Conservation (phyloP, 768 basidiomycete species). For the Leccinum incarnatum region DNA sequence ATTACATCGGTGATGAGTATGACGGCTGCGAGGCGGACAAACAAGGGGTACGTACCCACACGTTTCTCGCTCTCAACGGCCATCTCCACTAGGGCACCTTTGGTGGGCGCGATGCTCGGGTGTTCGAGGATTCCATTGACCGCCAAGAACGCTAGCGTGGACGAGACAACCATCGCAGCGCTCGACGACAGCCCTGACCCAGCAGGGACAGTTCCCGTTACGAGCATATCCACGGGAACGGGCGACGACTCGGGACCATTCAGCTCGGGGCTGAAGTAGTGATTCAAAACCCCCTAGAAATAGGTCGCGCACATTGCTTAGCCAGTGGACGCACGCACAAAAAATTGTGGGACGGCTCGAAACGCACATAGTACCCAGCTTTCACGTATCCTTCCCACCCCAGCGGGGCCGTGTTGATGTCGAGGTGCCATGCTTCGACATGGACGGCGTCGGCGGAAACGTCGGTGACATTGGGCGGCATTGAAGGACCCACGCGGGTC, state of each 20-base stretch:
- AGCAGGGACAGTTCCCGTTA: slow-evolving; percentile 80
- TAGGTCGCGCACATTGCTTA: background rate
- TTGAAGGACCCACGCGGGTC: slow-evolving; percentile 17
- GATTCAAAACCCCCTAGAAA: slow-evolving; percentile 62
- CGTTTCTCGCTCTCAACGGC: slow-evolving; percentile 83
- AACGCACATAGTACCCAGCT: slow-evolving; percentile 74
- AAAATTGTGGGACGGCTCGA: background rate
- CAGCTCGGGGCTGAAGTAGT: slow-evolving; percentile 44
- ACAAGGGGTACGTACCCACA: slow-evolving; percentile 47
- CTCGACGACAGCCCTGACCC: slow-evolving; percentile 87
- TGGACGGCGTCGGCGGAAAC: slow-evolving; percentile 34
- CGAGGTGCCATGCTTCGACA: slow-evolving; percentile 64
- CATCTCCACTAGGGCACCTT: slow-evolving; percentile 74
- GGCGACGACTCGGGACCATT: slow-evolving; percentile 34
- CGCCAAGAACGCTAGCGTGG: slow-evolving; percentile 75
- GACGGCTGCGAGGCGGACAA: background rate
- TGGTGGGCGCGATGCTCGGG: slow-evolving; percentile 32
- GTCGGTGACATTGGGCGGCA: slow-evolving; percentile 31
- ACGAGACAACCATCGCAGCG: slow-evolving; percentile 88
- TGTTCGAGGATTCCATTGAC: slow-evolving; percentile 63
- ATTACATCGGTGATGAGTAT: background rate
- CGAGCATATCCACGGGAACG: slow-evolving; percentile 66
- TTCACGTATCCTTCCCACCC: slow-evolving; percentile 90
- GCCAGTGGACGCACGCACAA: background rate
- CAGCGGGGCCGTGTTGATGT: slow-evolving; percentile 60